Evolutionary conservation across 306 rosid genomes (phyloP), one percentile per base, ranked within the genome.

Genomic region (Prunus fruticosa): DNA sequence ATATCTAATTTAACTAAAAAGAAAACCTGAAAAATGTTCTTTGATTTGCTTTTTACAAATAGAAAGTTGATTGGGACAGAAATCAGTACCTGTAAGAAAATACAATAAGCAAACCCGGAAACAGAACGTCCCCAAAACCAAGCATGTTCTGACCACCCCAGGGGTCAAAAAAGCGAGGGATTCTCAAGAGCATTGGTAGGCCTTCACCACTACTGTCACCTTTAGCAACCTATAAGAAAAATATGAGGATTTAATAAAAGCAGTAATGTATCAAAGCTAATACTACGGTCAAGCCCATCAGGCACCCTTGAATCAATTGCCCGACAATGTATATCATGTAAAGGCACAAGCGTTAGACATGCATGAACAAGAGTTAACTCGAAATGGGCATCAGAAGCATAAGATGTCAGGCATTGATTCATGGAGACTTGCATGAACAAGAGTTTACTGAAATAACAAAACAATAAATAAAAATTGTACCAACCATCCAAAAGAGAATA

Each of bases 81-180:
- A 82, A 69, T 72, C 74, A 84, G 49, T 86, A 95, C 97, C 98
- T 91, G 76, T 69, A 89, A 80, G 90, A 1, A 88, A 95, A 90
- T 69, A 83, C 86, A 80, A 95, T 84, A 74, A 95, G 98, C 90
- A 95, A 86, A 81, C 98, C 98, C 70, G 98, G 98, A 81, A 95
- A 95, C 52, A 95, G 91, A 85, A 95, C 86, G 72, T 95, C 98
- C 80, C 97, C 98, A 67, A 95, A 95, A 72, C 98, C 98, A 84
- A 95, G 84, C 97, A 95, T 89, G 82, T 95, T 89, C 80, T 81
- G 89, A 75, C 98, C 98, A 79, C 88, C 90, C 98, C 98, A 92
- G 32, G 98, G 97, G 76, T 95, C 98, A 80, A 72, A 77, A 62
- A 79, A 52, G 43, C 96, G 96, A 76, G 98, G 98, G 73, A 82